These are phyloP conservation scores for Amaranthus cruentus DNA, from an alignment of 148 eudicot species.

Conservation along the genomic window DNA sequence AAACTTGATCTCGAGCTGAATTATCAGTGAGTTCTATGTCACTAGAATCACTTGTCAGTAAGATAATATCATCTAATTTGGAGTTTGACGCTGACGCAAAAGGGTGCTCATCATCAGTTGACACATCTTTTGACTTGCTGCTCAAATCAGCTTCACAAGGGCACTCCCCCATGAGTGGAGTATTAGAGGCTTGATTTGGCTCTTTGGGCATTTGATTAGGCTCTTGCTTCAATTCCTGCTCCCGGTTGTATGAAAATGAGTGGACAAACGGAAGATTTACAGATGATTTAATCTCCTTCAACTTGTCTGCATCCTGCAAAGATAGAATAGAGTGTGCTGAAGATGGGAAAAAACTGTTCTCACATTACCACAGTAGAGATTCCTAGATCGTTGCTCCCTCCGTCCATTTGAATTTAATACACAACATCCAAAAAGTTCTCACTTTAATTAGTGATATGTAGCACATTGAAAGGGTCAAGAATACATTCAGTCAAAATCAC, in stretches of 20 bases:
- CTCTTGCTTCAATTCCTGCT: conserved; percentile 22
- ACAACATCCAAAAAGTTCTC: no score
- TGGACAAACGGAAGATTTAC: conserved; percentile 43
- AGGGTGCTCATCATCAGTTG: conserved; percentile 26
- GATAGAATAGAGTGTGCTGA: neutral
- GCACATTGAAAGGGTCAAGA: no score
- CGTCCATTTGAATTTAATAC: no score
- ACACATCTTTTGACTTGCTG: conserved; percentile 39
- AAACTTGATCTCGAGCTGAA: conserved; percentile 17
- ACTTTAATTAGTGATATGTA: no score
- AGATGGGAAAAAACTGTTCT: neutral
- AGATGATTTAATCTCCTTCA: conserved; percentile 82
- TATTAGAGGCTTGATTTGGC: conserved; percentile 18
- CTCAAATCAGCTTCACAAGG: conserved; percentile 14
- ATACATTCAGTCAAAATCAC: no score
- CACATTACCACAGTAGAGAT: neutral
- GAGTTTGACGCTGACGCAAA: conserved; percentile 6
- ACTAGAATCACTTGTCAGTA: conserved; percentile 42
- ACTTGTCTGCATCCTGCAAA: conserved; percentile 44
- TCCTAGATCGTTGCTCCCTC: no score
- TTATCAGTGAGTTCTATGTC: conserved; percentile 23
- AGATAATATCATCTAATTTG: conserved; percentile 42
- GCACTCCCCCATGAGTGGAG: conserved; percentile 13
- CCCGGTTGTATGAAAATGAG: conserved; percentile 39
- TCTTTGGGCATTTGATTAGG: conserved; percentile 25